Conservation (phyloP, 352 stramenopile genomes). For the Albugo candida region DNA sequence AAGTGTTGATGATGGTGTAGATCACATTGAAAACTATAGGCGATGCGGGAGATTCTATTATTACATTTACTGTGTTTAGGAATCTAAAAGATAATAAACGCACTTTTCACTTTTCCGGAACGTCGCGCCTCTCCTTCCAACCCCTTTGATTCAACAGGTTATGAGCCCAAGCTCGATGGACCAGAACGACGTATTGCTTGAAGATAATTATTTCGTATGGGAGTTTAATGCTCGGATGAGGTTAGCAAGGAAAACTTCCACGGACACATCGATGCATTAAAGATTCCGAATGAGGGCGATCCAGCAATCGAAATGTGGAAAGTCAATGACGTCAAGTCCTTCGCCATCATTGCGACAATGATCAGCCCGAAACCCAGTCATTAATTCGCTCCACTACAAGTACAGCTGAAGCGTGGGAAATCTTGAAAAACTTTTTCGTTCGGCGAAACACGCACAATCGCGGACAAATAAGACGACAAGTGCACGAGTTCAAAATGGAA, state of each 20-base stretch:
- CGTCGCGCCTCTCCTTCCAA: too few species aligned
- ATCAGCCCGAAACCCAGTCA: not conserved
- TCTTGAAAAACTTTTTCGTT: slow-evolving; percentile 9
- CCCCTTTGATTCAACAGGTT: too few species aligned
- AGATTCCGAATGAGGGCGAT: not conserved
- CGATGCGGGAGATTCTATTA: too few species aligned
- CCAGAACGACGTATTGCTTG: too few species aligned
- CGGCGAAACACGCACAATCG: slow-evolving; percentile 9
- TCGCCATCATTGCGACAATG: not conserved
- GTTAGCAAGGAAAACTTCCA: not conserved
- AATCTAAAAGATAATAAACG: too few species aligned
- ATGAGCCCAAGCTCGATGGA: too few species aligned
- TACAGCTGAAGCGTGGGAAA: slow-evolving; percentile 6
- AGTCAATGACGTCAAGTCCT: not conserved
- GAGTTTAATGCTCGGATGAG: not conserved
- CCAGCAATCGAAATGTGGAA: slow-evolving; percentile 1
- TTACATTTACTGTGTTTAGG: too few species aligned
- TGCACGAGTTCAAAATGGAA: slow-evolving; percentile 7
- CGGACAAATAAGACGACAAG: slow-evolving; percentile 9
- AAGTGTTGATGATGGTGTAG: too few species aligned
- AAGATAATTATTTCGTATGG: not conserved
- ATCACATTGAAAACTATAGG: too few species aligned
- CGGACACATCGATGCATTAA: slow-evolving; percentile 2
- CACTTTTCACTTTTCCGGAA: too few species aligned
- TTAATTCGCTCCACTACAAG: slow-evolving; percentile 1